phyloP scores from a whole-genome alignment of 768 basidiomycete species.

The Scleroderma bovista region DNA sequence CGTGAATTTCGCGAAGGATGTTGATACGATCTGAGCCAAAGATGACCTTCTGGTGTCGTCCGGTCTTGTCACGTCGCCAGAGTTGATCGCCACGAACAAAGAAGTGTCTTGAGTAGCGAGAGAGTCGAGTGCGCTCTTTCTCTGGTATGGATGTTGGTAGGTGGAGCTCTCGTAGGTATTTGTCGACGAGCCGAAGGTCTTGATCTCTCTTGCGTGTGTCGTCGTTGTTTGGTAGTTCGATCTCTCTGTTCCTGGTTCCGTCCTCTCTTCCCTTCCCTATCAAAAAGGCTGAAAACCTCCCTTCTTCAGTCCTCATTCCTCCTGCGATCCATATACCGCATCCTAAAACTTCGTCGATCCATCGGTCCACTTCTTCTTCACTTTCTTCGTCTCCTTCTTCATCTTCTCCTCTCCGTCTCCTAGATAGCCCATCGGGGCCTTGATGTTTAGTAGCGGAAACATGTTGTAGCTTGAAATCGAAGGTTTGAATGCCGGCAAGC shows the following conservation, averaged over 20 bases:
- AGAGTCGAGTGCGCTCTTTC: constrained; percentile 5
- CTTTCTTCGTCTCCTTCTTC: background rate
- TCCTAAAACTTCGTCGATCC: too few relatives aligned
- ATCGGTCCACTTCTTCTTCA: background rate
- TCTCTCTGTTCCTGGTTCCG: too few relatives aligned
- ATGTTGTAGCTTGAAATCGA: constrained; percentile 29
- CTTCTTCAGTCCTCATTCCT: background rate
- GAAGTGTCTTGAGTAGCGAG: constrained; percentile 18
- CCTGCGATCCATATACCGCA: background rate
- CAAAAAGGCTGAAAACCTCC: background rate
- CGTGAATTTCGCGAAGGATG: background rate
- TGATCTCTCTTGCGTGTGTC: too few relatives aligned
- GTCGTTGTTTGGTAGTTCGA: too few relatives aligned
- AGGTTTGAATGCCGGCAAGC: constrained; percentile 24
- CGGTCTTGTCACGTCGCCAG: too few relatives aligned
- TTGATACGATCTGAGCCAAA: too few relatives aligned
- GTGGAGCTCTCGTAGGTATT: too few relatives aligned
- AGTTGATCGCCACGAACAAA: constrained; percentile 5
- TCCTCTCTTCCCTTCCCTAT: too few relatives aligned
- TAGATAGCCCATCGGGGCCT: constrained; percentile 14
- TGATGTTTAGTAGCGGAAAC: constrained; percentile 18
- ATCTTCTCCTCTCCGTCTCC: background rate
- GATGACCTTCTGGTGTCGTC: too few relatives aligned
- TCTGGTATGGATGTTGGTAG: too few relatives aligned
- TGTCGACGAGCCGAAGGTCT: too few relatives aligned